Evolutionary conservation across 2,329 filamentous ascomycete species (phyloP), one percentile per base, ranked within the genome.

Genomic region (Talaromyces sp.): DNA sequence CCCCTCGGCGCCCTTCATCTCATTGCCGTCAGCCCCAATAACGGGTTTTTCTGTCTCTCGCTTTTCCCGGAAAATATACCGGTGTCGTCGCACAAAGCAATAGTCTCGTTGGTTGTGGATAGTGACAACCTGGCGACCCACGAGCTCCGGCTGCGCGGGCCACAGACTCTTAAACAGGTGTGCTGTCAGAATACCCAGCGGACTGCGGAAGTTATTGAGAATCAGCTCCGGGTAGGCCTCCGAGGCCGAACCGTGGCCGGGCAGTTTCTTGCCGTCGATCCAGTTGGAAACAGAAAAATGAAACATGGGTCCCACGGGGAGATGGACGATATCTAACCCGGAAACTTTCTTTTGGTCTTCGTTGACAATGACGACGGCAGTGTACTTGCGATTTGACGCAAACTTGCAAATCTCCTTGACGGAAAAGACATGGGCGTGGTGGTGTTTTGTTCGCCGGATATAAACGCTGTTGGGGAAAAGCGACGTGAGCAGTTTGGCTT

Each of bases 21-120:
- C 85, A 73, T 91, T 89, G 19, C 95, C 93, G 69, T 98, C 91
- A 0, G 89, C 81, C 4, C 85, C 90, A 4, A 90, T 83, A 0
- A 97, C 90, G 59, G 86, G 88, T 80, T 96, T 97, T 78, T 98
- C 95, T 0, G 88, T 92, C 59, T 86, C 82, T 11, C 89, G 83
- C 80, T 95, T 96, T 62, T 98, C 91, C 14, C 95, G 85, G 78
- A 99, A 97, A 1, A 96, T 84, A 71, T 99, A 99, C 53, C 95
- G 83, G 75, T 98, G 93, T 41, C 93, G 82, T 5, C 95, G 84
- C 56, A 98, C 83, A 74, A 99, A 99, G 68, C 98, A 95, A 75
- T 93, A 98, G 75, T 98, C 93, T 64, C 93, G 88, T 79, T 96
- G 93, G 68, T 97, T 97, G 76, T 97, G 92, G 57, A 97, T 78